Conservation (phyloP, 495 filamentous ascomycete species). For the Sabuloglossum arenarium region DNA sequence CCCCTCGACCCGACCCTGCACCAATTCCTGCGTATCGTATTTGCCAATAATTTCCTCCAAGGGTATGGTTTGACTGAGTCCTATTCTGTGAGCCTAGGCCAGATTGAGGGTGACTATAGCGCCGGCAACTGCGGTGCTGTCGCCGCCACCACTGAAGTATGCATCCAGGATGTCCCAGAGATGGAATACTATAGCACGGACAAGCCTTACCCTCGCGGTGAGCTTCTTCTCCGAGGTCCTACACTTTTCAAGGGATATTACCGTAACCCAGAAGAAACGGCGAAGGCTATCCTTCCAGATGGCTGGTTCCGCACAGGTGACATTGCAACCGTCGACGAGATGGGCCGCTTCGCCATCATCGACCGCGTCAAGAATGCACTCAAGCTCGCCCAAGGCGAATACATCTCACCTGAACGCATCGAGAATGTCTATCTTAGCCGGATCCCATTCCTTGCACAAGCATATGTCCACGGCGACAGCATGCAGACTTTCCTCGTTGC, state of each 20-base stretch:
- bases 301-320: conserved; percentile 97
- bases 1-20: conserved; percentile 78
- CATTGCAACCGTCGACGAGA: conserved; percentile 59
- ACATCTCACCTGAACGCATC: conserved; percentile 90
- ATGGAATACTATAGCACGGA: conserved; percentile 88
- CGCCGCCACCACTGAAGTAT: conserved; percentile 44
- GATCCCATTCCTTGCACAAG: conserved; percentile 53
- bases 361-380: conserved; percentile 97
- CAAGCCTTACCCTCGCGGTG: conserved; percentile 81
- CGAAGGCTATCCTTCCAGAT: conserved; percentile 60
- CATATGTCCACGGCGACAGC: conserved; percentile 81
- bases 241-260: conserved; percentile 70
- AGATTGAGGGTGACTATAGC: conserved; percentile 45
- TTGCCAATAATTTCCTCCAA: conserved; percentile 63
- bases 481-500: conserved; percentile 65
- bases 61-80: conserved; percentile 92
- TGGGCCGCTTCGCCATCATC: conserved; percentile 79
- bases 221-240: conserved; percentile 64
- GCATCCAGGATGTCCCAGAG: conserved; percentile 73
- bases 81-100: conserved; percentile 58
- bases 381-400: conserved; percentile 94
- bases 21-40: conserved; percentile 66
- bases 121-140: conserved; percentile 68
- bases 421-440: conserved; percentile 83
- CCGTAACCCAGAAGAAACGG: conserved; percentile 71